Percentiles rank a stretch among this genome's conserved stretches.
phyloP scores from a whole-genome alignment of 2,329 filamentous ascomycete genomes.

The Calonectria pauciramosa region DNA sequence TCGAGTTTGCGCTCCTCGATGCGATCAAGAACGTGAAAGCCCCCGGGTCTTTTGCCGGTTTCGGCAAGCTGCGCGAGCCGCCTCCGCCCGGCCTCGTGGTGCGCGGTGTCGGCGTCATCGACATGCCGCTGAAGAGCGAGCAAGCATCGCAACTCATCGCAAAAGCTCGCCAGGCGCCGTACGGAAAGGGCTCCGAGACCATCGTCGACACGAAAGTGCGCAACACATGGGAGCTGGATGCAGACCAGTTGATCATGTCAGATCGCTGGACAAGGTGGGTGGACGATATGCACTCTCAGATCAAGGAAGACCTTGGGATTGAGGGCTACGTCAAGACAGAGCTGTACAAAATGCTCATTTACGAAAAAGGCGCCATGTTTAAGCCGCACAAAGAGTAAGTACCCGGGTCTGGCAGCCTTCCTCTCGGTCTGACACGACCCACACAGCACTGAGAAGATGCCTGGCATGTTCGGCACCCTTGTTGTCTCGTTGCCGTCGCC shows the following conservation, averaged over 20 bases:
- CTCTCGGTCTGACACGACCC: neutral
- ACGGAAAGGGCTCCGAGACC: slow-evolving; percentile 55
- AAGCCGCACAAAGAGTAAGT: slow-evolving; percentile 58
- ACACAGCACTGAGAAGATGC: slow-evolving; percentile 58
- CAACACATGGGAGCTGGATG: slow-evolving; percentile 60
- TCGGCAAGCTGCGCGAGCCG: neutral
- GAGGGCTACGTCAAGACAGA: slow-evolving; percentile 48
- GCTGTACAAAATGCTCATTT: slow-evolving; percentile 63
- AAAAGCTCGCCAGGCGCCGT: slow-evolving; percentile 49
- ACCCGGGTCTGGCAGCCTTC: neutral
- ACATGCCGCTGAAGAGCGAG: neutral
- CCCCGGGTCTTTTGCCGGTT: neutral
- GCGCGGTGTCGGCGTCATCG: neutral
- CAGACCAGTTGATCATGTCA: slow-evolving; percentile 53
- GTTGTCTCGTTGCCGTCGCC: slow-evolving; percentile 62
- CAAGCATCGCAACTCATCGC: neutral
- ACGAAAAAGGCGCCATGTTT: slow-evolving; percentile 64
- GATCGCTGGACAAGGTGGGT: slow-evolving; percentile 49
- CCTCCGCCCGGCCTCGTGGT: neutral
- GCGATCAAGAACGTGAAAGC: neutral
- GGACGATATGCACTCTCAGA: slow-evolving; percentile 33
- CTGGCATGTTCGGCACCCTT: slow-evolving; percentile 65
- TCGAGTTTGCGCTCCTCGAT: neutral
- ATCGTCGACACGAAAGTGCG: slow-evolving; percentile 56
- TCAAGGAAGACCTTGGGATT: slow-evolving; percentile 51